phyloP scores from a whole-genome alignment of 1,284 basidiomycete species.

The Ganoderma leucocontextum region DNA sequence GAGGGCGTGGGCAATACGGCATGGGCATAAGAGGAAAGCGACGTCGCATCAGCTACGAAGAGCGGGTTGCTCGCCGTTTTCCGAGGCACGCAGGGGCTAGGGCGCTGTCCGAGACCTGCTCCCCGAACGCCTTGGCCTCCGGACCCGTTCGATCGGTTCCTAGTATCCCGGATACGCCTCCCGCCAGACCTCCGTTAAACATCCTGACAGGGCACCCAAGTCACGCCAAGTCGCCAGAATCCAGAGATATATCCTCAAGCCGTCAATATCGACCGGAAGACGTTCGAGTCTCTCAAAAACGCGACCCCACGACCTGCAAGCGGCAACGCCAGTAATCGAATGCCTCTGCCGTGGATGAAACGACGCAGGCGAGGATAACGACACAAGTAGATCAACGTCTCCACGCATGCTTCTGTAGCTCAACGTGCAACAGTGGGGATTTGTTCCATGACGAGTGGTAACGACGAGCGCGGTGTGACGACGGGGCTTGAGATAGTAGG shows the following conservation, averaged over 20 bases:
- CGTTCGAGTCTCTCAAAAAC: too few relatives aligned
- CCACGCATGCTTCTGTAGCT: background rate
- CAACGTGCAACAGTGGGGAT: background rate
- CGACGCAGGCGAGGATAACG: background rate
- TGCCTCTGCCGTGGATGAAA: background rate
- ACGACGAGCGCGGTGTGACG: background rate
- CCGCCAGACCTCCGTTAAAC: background rate
- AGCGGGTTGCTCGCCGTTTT: slow-evolving; percentile 18
- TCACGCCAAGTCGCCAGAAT: background rate
- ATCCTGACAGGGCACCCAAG: background rate
- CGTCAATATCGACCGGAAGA: background rate
- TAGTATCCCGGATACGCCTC: slow-evolving; percentile 1
- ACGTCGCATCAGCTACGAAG: slow-evolving; percentile 21
- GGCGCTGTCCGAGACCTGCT: slow-evolving; percentile 19
- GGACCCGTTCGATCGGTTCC: slow-evolving; percentile 7
- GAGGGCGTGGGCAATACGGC: slow-evolving; percentile 19
- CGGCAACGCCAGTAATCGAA: background rate
- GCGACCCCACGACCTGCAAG: background rate
- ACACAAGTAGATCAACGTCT: background rate
- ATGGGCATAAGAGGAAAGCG: slow-evolving; percentile 24
- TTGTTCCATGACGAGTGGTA: background rate
- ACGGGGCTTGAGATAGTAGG: background rate
- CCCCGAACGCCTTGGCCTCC: slow-evolving; percentile 16
- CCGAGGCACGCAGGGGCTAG: slow-evolving; percentile 13
- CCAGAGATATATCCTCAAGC: background rate